Evolutionary conservation across 331 rosid species (phyloP).

Genomic region (Acacia pycnantha): DNA sequence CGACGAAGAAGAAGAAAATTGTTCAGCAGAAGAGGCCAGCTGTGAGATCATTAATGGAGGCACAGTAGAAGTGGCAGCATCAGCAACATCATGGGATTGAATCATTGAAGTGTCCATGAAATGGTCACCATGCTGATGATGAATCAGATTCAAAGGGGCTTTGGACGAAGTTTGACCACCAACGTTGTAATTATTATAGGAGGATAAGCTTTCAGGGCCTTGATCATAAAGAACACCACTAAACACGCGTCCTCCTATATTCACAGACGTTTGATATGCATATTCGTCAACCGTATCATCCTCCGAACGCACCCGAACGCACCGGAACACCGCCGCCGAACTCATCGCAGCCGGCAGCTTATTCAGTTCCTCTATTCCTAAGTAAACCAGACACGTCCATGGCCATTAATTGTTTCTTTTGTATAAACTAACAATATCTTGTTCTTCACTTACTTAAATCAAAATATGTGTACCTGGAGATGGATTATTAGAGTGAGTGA

Average conservation of each 20-base stretch:
- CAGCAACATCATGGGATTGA: conserved; percentile 10
- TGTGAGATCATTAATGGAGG: conserved; percentile 12
- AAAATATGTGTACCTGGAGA: conserved; percentile 19
- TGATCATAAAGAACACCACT: conserved; percentile 64
- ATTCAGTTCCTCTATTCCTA: conserved; percentile 25
- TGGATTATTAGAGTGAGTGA: conserved; percentile 14
- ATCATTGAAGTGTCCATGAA: background rate
- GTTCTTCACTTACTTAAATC: background rate
- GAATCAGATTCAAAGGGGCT: background rate
- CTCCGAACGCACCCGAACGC: conserved; percentile 52
- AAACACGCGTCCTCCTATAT: conserved; percentile 64
- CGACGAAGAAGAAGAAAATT: conserved; percentile 3
- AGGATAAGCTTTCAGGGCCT: conserved; percentile 38
- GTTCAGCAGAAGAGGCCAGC: conserved; percentile 13
- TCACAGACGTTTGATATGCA: conserved; percentile 60
- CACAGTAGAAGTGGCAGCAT: background rate
- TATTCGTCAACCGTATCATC: conserved; percentile 43
- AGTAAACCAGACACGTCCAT: background rate
- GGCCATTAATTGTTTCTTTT: background rate
- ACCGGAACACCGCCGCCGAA: conserved; percentile 44
- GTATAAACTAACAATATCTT: background rate
- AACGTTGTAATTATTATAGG: background rate
- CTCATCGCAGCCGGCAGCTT: conserved; percentile 48
- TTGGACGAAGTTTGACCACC: conserved; percentile 17
- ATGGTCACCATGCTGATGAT: conserved; percentile 10